Percentiles rank a stretch among this genome's conserved stretches.
Conservation (phyloP, 345 rosid species). For the Mercurialis annua region DNA sequence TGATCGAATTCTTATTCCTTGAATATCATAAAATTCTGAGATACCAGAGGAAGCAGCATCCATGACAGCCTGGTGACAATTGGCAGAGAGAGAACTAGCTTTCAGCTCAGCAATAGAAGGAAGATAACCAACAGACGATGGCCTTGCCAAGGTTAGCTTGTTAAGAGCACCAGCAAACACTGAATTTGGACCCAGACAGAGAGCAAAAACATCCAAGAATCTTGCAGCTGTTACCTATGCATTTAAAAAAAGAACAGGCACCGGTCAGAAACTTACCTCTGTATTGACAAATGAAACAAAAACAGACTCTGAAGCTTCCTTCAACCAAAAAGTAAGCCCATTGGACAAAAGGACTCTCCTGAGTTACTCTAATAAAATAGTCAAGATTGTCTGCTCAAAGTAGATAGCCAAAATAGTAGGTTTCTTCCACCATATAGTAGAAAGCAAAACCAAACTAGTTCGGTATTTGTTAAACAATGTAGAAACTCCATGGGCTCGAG, state of each 20-base stretch:
- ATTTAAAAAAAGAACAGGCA: constrained; percentile 1
- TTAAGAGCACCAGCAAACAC: constrained; percentile 70
- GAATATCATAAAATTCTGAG: constrained; percentile 26
- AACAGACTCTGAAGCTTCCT: background rate
- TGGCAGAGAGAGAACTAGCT: constrained; percentile 36
- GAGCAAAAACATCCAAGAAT: constrained; percentile 73
- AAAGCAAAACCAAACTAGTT: background rate
- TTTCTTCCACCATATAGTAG: background rate
- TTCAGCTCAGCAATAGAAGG: constrained; percentile 71
- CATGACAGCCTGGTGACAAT: constrained; percentile 24
- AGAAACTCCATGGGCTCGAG: too few species aligned
- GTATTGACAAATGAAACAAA: background rate
- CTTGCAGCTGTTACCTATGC: constrained; percentile 73
- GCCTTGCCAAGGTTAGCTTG: constrained; percentile 55
- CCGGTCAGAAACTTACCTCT: background rate
- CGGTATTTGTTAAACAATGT: too few species aligned
- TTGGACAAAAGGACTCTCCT: background rate
- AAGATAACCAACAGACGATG: constrained; percentile 65
- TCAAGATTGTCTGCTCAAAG: background rate
- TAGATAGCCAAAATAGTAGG: background rate
- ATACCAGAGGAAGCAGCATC: constrained; percentile 35
- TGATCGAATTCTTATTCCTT: constrained; percentile 25
- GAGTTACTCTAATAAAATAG: background rate
- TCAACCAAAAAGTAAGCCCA: background rate
- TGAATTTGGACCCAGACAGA: constrained; percentile 66